Percentiles rank a stretch among this genome's conserved stretches.
Evolutionary conservation across 2,329 filamentous ascomycete species (phyloP).

Genomic region (Sporothrix mexicana): DNA sequence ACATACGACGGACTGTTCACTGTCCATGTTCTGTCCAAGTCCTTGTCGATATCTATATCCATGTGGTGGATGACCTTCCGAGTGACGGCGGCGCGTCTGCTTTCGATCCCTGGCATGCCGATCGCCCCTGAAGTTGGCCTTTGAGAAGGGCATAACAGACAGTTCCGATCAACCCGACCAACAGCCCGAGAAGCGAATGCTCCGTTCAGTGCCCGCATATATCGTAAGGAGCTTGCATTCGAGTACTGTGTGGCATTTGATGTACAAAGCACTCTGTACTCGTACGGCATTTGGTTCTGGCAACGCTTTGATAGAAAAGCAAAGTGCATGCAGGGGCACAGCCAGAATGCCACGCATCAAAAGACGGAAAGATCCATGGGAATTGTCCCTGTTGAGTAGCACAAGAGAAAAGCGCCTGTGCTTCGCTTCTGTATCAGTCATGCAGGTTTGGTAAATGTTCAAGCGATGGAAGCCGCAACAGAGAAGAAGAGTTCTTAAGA

Average conservation of each 20-base stretch:
- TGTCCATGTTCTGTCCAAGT: not conserved
- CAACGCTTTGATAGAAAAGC: not conserved
- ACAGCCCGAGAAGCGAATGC: not conserved
- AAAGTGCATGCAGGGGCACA: conserved; percentile 1
- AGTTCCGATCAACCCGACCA: not conserved
- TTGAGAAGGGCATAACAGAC: not conserved
- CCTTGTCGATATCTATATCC: not conserved
- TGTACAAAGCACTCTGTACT: not conserved
- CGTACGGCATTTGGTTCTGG: conserved; percentile 1
- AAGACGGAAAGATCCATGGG: not conserved
- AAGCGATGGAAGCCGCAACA: too few species aligned
- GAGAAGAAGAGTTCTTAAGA: too few species aligned
- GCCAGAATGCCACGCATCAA: not conserved
- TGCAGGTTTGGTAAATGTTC: too few species aligned
- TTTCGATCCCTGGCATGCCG: not conserved
- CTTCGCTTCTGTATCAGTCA: too few species aligned
- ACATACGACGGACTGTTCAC: not conserved
- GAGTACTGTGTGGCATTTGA: not conserved
- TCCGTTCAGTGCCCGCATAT: not conserved
- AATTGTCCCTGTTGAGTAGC: too few species aligned
- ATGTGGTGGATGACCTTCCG: not conserved
- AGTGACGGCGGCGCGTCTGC: not conserved
- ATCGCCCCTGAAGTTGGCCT: not conserved
- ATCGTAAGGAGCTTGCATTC: not conserved
- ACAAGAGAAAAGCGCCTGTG: too few species aligned